Evolutionary conservation across 495 filamentous ascomycete species (phyloP).

Genomic region (Sporormia fimetaria): DNA sequence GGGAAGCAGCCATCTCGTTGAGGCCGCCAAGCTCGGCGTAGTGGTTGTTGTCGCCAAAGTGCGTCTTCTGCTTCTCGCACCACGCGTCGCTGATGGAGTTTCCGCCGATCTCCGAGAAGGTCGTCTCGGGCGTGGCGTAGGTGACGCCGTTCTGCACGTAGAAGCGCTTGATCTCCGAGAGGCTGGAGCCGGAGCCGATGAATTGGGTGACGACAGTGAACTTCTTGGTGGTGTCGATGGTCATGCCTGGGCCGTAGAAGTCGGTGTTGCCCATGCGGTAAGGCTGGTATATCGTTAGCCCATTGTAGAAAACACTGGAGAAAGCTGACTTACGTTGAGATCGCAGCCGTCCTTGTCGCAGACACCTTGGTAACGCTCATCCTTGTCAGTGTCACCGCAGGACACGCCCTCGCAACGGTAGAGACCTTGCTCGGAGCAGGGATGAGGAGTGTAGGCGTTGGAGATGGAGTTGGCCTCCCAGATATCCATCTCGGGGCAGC

Average conservation of each 20-base stretch:
- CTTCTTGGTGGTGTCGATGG: slow-evolving; percentile 48
- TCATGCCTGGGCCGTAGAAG: slow-evolving; percentile 47
- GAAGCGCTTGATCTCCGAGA: slow-evolving; percentile 44
- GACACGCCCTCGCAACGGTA: slow-evolving; percentile 20
- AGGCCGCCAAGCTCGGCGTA: slow-evolving; percentile 53
- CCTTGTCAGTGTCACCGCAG: slow-evolving; percentile 33
- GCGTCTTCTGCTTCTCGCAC: slow-evolving; percentile 50
- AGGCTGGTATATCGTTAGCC: slow-evolving; percentile 7
- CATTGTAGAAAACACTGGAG: background rate
- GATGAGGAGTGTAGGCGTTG: slow-evolving; percentile 33
- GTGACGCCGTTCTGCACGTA: slow-evolving; percentile 53
- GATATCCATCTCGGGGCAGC: slow-evolving; percentile 29
- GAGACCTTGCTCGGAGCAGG: slow-evolving; percentile 24
- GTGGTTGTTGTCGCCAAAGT: slow-evolving; percentile 49
- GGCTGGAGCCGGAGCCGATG: slow-evolving; percentile 39
- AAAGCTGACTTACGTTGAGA: slow-evolving; percentile 41
- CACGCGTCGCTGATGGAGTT: slow-evolving; percentile 51
- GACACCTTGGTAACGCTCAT: slow-evolving; percentile 36
- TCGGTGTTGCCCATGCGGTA: slow-evolving; percentile 44
- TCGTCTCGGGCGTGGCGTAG: slow-evolving; percentile 46
- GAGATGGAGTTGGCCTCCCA: slow-evolving; percentile 30
- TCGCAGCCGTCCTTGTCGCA: slow-evolving; percentile 59
- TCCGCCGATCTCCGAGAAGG: slow-evolving; percentile 41
- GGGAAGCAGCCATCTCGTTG: slow-evolving; percentile 43
- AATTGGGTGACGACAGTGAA: slow-evolving; percentile 65